Conservation (phyloP, 2,329 filamentous ascomycete genomes). For the Scytalidium sp. region DNA sequence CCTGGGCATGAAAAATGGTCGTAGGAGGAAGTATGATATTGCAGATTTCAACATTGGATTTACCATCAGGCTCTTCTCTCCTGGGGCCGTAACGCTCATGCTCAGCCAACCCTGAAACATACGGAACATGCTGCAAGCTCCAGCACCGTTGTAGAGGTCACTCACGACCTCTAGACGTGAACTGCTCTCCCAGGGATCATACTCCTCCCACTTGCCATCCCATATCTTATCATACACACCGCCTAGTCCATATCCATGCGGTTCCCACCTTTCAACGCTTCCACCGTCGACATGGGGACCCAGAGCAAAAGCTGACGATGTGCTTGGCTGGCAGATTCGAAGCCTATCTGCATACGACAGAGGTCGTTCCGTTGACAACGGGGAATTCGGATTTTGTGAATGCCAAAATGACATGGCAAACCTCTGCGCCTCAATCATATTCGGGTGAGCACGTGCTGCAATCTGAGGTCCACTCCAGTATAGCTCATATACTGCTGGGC, state of each 20-base stretch:
- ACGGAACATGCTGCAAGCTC: conserved; percentile 80
- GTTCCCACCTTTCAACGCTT: conserved; percentile 73
- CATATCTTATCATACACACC: conserved; percentile 73
- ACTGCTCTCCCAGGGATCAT: conserved; percentile 78
- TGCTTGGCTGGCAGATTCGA: conserved; percentile 67
- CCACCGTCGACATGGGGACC: conserved; percentile 74
- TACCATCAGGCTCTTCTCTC: conserved; percentile 77
- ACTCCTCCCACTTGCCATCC: conserved; percentile 72
- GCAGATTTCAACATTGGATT: conserved; percentile 74
- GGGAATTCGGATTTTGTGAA: conserved; percentile 29
- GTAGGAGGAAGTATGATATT: conserved; percentile 76
- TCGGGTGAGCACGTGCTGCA: conserved; percentile 63
- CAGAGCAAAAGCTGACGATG: conserved; percentile 64
- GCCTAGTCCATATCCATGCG: conserved; percentile 61
- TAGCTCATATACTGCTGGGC: conserved; percentile 70
- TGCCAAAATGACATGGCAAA: conserved; percentile 63
- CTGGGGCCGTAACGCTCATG: conserved; percentile 69
- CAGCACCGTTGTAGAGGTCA: conserved; percentile 77
- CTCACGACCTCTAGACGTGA: conserved; percentile 64
- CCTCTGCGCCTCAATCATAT: conserved; percentile 57
- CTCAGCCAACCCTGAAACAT: conserved; percentile 89
- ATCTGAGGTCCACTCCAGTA: conserved; percentile 73
- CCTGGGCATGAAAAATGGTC: conserved; percentile 73
- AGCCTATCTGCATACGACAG: conserved; percentile 64
- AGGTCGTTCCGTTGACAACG: conserved; percentile 52